Evolutionary conservation across 2,329 filamentous ascomycete genomes (phyloP).

Genomic region (Plenodomus tracheiphilus): DNA sequence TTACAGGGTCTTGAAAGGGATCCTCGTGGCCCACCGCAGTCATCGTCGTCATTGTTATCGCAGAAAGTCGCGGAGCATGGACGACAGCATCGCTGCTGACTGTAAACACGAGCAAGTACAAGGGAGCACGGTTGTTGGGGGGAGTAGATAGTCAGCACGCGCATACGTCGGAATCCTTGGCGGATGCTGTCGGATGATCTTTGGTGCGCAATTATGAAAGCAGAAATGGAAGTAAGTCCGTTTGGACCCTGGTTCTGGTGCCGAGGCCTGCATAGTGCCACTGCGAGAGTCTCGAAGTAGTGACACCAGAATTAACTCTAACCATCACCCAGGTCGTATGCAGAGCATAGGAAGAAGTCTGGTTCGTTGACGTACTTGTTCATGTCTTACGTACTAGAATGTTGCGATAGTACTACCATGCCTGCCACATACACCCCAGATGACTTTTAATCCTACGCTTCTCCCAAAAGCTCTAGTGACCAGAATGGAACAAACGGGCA

Average conservation of each 20-base stretch:
- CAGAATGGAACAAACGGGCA: conserved; percentile 1
- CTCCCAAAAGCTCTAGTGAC: neutral
- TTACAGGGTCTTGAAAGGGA: conserved; percentile 37
- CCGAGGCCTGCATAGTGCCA: neutral
- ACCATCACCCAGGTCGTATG: too few species aligned
- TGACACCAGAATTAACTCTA: too few species aligned
- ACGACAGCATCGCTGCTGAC: conserved; percentile 8
- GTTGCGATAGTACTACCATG: conserved; percentile 7
- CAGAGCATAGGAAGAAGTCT: too few species aligned
- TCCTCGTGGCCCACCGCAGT: conserved; percentile 21
- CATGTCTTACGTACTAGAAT: conserved; percentile 14
- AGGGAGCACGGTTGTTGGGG: neutral
- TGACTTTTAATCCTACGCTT: neutral
- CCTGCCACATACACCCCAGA: conserved; percentile 4
- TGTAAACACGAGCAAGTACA: neutral
- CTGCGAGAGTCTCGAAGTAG: neutral
- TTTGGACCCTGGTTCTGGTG: neutral
- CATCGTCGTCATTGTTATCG: conserved; percentile 32
- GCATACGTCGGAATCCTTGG: neutral
- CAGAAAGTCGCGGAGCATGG: conserved; percentile 2
- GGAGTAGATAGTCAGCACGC: neutral
- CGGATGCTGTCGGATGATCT: neutral
- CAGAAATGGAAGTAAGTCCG: neutral
- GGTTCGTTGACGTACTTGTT: neutral
- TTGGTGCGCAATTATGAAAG: too few species aligned